A percentile compares a stretch with the other conserved stretches of the same genome.
Conservation (phyloP, 2,329 filamentous ascomycete species). For the Septoria petroselini region DNA sequence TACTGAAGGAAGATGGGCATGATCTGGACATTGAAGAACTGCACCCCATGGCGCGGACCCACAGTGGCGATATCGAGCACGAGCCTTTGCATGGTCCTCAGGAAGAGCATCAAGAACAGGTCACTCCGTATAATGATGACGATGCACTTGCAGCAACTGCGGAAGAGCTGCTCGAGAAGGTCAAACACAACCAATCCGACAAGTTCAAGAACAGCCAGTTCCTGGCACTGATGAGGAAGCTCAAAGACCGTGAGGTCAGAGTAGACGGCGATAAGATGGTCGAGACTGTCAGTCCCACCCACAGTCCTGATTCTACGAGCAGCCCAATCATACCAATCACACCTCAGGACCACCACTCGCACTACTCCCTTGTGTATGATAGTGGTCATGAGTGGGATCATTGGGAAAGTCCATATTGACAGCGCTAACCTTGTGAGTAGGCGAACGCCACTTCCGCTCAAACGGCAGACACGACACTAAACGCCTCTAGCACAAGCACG, state of each 20-base stretch:
- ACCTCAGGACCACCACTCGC: conserved; percentile 18
- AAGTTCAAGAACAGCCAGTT: conserved; percentile 81
- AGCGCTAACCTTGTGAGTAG: conserved; percentile 34
- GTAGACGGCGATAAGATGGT: conserved; percentile 70
- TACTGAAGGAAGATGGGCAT: conserved; percentile 23
- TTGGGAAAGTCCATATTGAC: conserved; percentile 36
- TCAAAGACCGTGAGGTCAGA: conserved; percentile 68
- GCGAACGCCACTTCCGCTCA: conserved; percentile 28
- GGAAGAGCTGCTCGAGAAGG: conserved; percentile 64
- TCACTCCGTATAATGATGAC: conserved; percentile 43
- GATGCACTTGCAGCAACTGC: conserved; percentile 72
- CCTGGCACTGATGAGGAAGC: conserved; percentile 69
- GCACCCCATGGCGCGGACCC: conserved; percentile 15
- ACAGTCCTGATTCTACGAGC: conserved; percentile 20
- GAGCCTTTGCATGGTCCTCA: conserved; percentile 11
- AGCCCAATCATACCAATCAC: conserved; percentile 18
- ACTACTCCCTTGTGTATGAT: conserved; percentile 21
- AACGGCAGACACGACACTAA: conserved; percentile 31
- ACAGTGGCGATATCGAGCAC: conserved; percentile 21
- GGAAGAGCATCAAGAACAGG: conserved; percentile 17
- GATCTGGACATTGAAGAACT: conserved; percentile 22
- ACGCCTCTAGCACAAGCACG: conserved; percentile 25
- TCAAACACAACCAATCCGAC: conserved; percentile 64
- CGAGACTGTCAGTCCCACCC: conserved; percentile 43
- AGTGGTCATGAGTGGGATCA: conserved; percentile 35